Conservation (phyloP, 225 moss, liverwort and hornwort genomes). For the Lunularia cruciata region DNA sequence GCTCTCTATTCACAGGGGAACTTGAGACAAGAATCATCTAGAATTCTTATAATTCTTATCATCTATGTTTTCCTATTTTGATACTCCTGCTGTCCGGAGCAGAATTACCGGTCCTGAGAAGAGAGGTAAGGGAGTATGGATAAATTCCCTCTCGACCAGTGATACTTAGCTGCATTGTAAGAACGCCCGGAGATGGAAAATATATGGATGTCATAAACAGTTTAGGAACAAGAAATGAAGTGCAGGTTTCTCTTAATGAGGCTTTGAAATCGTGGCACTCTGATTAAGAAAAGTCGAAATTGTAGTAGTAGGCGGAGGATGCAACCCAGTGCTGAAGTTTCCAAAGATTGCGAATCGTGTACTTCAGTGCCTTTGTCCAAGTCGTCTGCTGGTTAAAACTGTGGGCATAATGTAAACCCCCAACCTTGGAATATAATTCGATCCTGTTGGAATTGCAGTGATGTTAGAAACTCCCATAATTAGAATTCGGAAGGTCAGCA, state of each 20-base stretch:
- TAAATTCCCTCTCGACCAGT: no score
- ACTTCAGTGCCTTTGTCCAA: slow-evolving; percentile 92
- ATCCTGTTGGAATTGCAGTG: background rate
- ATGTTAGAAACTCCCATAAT: background rate
- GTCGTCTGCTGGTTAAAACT: slow-evolving; percentile 93
- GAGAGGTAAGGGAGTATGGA: no score
- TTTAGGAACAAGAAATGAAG: no score
- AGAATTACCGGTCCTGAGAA: no score
- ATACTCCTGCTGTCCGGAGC: no score
- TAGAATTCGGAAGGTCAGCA: background rate
- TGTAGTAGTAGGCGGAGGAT: background rate
- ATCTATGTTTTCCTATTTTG: background rate
- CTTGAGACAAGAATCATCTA: slow-evolving; percentile 82
- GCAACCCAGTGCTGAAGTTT: background rate
- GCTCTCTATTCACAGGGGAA: no score
- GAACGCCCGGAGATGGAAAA: no score
- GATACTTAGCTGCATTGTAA: no score
- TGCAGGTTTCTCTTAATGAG: no score
- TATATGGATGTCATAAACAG: no score
- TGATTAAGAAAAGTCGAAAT: background rate
- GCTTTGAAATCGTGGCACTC: no score
- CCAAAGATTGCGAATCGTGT: slow-evolving; percentile 71
- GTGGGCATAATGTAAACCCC: slow-evolving; percentile 41
- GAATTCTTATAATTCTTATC: slow-evolving; percentile 4
- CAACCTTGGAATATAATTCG: background rate